Conservation (phyloP, 2,329 filamentous ascomycete species). For the Coniochaeta prunicola region DNA sequence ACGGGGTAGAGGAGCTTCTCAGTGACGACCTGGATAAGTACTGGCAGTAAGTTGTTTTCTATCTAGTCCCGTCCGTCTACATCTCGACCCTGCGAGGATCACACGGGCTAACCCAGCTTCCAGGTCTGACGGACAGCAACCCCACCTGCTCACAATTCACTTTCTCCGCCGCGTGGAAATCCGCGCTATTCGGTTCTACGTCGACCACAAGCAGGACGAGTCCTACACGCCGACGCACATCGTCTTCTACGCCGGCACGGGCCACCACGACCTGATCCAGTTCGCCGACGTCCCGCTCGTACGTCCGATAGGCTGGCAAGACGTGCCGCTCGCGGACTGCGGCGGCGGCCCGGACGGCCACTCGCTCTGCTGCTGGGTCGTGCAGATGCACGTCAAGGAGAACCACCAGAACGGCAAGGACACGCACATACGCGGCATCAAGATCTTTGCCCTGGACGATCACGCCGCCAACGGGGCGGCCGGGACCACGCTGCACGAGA, state of each 20-base stretch:
- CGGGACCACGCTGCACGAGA: conserved; percentile 26
- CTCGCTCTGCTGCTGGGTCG: conserved; percentile 77
- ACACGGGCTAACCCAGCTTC: background rate
- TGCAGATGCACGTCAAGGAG: conserved; percentile 86
- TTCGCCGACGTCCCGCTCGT: conserved; percentile 76
- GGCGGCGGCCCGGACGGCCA: conserved; percentile 59
- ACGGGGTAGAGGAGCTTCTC: conserved; percentile 68
- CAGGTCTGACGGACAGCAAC: conserved; percentile 76
- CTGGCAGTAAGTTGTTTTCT: conserved; percentile 77
- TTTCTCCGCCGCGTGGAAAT: conserved; percentile 80
- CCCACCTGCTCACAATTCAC: conserved; percentile 71
- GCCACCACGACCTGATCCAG: conserved; percentile 83
- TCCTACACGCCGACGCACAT: conserved; percentile 96
- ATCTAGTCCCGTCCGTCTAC: background rate
- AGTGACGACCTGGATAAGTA: conserved; percentile 66
- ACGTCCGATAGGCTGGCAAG: conserved; percentile 82
- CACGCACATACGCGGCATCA: conserved; percentile 90
- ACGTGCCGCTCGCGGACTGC: conserved; percentile 56
- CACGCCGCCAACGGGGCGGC: conserved; percentile 33
- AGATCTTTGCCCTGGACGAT: conserved; percentile 63
- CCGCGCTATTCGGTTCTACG: conserved; percentile 69
- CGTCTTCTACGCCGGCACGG: conserved; percentile 79
- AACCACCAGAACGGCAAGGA: conserved; percentile 99
- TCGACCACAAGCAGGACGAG: conserved; percentile 90
- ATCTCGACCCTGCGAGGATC: background rate